Base-by-base conservation (phyloP, 768 basidiomycete species). In the Hortiboletus campestris region DNA sequence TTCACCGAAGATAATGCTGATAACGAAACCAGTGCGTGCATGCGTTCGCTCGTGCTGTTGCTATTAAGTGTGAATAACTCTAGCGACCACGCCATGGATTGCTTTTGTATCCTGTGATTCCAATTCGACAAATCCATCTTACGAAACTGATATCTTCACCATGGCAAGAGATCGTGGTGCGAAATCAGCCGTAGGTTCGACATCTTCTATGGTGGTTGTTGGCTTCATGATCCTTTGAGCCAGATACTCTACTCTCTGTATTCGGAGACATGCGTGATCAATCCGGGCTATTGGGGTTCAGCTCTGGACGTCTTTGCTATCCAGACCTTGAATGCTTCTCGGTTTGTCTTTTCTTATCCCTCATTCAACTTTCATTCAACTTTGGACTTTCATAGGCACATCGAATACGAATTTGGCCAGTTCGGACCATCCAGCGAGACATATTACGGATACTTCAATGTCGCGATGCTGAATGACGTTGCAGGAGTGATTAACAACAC, bases 31-130 rank as follows among this genome's bases (percentile, higher is more conserved):
- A 80, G 84, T 74, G 72, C 61, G 83, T 75, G 42, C n/a, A 77
- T 78, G 54, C 69, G n/a, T 35, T 77, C 66, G 13, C 47, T 46
- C 39, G 16, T 41, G 46, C 53, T 49, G 17, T 61, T 59, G 46
- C 51, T 49, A 49, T 55, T 47, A 36, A 62, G 39, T 41, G 49
- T 62, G 25, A 47, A 50, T 51, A 65, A 62, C 55, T 28, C 61
- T 67, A 81, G 88, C 89, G 3, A 77, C 74, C 6, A 91, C 93
- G 0, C 92, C 94, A 4, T 97, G 94, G 93, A 89, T 97, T 63
- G 94, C 94, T 13, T 79, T 94, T 59, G 81, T 97, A 46, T 81
- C 84, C 4, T 96, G 94, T 70, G 93, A 95, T 65, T 65, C 67
- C 53, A 94, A 94, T 68, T 79, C 85, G 17, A 90, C 90, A 16